phyloP scores from a whole-genome alignment of 441 rosid species.

The Euphorbia neoarborescens region DNA sequence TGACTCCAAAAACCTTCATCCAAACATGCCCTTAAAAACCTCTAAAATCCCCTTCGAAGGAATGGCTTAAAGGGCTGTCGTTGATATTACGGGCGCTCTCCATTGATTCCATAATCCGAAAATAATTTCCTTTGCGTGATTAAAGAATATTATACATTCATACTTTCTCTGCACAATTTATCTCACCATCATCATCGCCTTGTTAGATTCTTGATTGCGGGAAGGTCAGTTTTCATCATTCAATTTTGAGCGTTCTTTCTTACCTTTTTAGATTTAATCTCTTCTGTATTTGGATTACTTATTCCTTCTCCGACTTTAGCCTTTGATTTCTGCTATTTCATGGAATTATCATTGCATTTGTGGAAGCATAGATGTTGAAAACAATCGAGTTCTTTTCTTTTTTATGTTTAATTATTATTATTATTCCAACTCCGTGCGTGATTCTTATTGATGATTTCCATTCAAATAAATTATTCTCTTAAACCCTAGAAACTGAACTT shows the following conservation, averaged over 20 bases:
- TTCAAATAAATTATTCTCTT: neutral
- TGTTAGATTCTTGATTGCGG: neutral
- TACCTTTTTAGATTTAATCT: neutral
- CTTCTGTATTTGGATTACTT: neutral
- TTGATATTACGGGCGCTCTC: too few relatives aligned
- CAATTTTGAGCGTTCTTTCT: neutral
- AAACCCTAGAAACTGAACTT: neutral
- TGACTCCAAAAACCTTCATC: too few relatives aligned
- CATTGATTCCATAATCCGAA: too few relatives aligned
- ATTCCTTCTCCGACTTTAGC: neutral
- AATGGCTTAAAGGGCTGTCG: too few relatives aligned
- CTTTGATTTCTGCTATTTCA: neutral
- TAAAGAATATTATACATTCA: neutral
- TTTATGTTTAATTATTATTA: too few relatives aligned
- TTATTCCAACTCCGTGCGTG: neutral
- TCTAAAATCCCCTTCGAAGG: too few relatives aligned
- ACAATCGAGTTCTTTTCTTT: neutral
- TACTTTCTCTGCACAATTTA: neutral
- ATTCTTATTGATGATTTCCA: neutral
- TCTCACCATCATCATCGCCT: neutral
- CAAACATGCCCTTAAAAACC: too few relatives aligned
- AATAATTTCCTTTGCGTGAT: neutral
- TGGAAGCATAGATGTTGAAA: neutral
- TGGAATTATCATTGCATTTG: neutral
- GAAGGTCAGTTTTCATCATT: neutral